phyloP scores from a whole-genome alignment of 371 early-diverging fungal species.

The Mucor indicus region DNA sequence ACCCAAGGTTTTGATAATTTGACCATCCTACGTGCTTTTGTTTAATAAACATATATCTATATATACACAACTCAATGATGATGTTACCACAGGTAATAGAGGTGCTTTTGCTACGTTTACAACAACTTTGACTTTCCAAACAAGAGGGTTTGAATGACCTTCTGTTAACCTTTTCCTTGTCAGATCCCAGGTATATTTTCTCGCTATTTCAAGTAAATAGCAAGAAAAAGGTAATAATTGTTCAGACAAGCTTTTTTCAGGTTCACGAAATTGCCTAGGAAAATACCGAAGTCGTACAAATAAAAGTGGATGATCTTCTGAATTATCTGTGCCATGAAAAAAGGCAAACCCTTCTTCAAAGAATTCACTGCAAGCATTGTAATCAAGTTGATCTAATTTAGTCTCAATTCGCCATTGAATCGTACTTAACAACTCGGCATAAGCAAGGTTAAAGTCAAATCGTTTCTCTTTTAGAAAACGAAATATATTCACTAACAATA shows the following conservation, averaged over 20 bases:
- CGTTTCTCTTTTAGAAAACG: slow-evolving; percentile 11
- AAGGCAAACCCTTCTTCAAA: slow-evolving; percentile 24
- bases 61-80: neutral
- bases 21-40: slow-evolving; percentile 27
- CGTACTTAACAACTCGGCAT: slow-evolving; percentile 22
- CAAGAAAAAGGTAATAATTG: slow-evolving; percentile 34
- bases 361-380: slow-evolving; percentile 19
- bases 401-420: slow-evolving; percentile 33
- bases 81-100: slow-evolving; percentile 32
- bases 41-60: neutral
- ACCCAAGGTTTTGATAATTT: slow-evolving; percentile 22
- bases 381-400: slow-evolving; percentile 18
- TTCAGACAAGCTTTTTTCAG: slow-evolving; percentile 14
- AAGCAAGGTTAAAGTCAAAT: slow-evolving; percentile 7
- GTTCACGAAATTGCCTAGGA: slow-evolving; percentile 20
- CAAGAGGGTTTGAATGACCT: slow-evolving; percentile 16
- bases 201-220: slow-evolving; percentile 42
- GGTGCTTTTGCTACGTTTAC: slow-evolving; percentile 43
- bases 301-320: slow-evolving; percentile 26
- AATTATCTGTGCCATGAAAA: slow-evolving; percentile 31
- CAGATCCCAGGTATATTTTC: slow-evolving; percentile 32
- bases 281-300: slow-evolving; percentile 30
- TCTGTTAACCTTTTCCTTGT: slow-evolving; percentile 17
- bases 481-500: slow-evolving; percentile 15
- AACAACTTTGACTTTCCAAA: slow-evolving; percentile 36